Percentiles rank a stretch among this genome's conserved stretches.
Evolutionary conservation across 768 basidiomycete genomes (phyloP).

Genomic region (Coprinopsis cinerea): DNA sequence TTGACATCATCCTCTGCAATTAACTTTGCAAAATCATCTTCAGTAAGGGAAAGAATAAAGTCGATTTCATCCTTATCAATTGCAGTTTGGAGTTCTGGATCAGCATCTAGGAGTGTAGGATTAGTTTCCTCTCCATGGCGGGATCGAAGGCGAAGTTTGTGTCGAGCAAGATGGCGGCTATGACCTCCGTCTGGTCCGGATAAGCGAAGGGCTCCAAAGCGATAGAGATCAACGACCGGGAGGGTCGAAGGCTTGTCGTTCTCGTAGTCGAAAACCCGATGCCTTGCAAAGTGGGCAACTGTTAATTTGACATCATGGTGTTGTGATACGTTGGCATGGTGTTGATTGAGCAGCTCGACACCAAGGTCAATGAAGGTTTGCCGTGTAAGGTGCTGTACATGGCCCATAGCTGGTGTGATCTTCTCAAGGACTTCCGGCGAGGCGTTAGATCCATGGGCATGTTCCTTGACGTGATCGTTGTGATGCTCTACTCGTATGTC

Average conservation of each 20-base stretch:
- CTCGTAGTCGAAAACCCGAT: slow-evolving; percentile 7
- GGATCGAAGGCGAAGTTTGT: slow-evolving; percentile 5
- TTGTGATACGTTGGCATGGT: slow-evolving; percentile 17
- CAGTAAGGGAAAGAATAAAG: too few species aligned
- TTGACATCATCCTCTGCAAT: too few species aligned
- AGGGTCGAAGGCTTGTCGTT: slow-evolving; percentile 1
- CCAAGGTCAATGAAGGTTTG: slow-evolving; percentile 15
- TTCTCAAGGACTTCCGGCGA: slow-evolving; percentile 16
- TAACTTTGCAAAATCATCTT: too few species aligned
- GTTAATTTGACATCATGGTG: slow-evolving; percentile 16
- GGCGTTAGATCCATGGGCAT: slow-evolving; percentile 17
- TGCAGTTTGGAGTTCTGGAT: slow-evolving; percentile 1
- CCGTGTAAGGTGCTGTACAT: slow-evolving; percentile 14
- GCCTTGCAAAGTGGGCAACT: slow-evolving; percentile 10
- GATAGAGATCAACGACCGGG: slow-evolving; percentile 8
- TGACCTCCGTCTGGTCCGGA: slow-evolving; percentile 10
- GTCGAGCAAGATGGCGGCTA: slow-evolving; percentile 12
- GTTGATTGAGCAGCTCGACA: slow-evolving; percentile 14
- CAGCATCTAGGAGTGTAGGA: neutral
- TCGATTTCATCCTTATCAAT: slow-evolving; percentile 14
- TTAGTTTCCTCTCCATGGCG: slow-evolving; percentile 2
- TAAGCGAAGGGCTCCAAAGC: neutral
- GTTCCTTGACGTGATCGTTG: slow-evolving; percentile 19
- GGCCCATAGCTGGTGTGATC: slow-evolving; percentile 19
- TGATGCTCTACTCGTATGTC: slow-evolving; percentile 22